Evolutionary conservation across 805 yeast genomes (phyloP).

Genomic region (Ogataea naganishii): DNA sequence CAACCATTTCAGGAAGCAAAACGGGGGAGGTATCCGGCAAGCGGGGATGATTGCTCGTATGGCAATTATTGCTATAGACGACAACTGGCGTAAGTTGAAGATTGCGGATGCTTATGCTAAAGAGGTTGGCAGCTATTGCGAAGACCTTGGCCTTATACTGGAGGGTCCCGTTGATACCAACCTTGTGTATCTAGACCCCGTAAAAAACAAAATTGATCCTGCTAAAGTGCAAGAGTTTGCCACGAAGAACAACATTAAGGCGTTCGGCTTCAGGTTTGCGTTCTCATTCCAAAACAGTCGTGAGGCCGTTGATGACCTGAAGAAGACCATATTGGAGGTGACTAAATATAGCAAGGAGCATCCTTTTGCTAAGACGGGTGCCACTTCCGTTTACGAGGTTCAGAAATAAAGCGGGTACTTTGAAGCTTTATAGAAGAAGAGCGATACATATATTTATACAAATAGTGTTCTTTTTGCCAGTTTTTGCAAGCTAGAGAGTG

Average conservation of each 20-base stretch:
- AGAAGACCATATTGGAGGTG: slow-evolving; percentile 49
- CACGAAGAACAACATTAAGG: slow-evolving; percentile 48
- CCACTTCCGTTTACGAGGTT: slow-evolving; percentile 13
- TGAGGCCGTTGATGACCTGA: slow-evolving; percentile 48
- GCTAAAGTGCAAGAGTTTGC: slow-evolving; percentile 22
- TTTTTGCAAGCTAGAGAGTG: no score
- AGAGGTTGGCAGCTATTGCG: slow-evolving; percentile 44
- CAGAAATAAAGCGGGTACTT: background rate
- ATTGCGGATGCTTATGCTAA: slow-evolving; percentile 43
- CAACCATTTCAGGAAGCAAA: slow-evolving; percentile 82
- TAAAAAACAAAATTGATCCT: slow-evolving; percentile 45
- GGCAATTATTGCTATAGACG: slow-evolving; percentile 73
- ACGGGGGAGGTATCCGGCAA: slow-evolving; percentile 92
- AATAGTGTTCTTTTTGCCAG: no score
- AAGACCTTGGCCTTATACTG: slow-evolving; percentile 42
- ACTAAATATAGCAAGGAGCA: slow-evolving; percentile 41
- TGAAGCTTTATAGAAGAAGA: no score
- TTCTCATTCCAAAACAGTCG: slow-evolving; percentile 64
- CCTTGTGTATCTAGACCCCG: slow-evolving; percentile 68
- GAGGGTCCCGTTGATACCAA: slow-evolving; percentile 78
- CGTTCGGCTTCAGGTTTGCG: slow-evolving; percentile 70
- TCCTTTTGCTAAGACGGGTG: slow-evolving; percentile 41
- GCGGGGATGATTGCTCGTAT: slow-evolving; percentile 73
- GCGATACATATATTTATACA: no score
- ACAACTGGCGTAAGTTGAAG: slow-evolving; percentile 50